phyloP scores from a whole-genome alignment of 1,284 basidiomycete genomes.

The Pyrrhoderma lamaoense region DNA sequence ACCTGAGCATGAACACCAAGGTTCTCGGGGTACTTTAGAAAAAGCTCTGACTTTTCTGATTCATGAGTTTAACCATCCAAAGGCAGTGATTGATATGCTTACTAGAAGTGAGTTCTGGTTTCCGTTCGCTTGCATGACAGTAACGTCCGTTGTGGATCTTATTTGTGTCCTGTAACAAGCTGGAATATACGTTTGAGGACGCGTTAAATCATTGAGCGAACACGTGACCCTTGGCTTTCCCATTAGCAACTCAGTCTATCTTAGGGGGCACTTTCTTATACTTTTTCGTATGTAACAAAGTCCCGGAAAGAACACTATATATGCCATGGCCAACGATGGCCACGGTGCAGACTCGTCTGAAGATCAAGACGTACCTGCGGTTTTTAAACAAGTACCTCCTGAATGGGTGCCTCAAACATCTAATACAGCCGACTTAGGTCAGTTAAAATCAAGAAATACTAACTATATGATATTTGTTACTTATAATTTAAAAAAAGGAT shows the following conservation, averaged over 20 bases:
- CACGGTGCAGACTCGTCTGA: neutral
- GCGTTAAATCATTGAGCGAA: too few relatives aligned
- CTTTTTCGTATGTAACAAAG: neutral
- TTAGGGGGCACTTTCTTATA: too few relatives aligned
- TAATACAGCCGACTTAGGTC: conserved; percentile 60
- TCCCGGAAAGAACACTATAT: neutral
- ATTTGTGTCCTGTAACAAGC: too few relatives aligned
- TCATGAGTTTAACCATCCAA: too few relatives aligned
- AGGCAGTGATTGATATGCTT: too few relatives aligned
- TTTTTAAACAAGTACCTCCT: conserved; percentile 65
- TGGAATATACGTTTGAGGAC: too few relatives aligned
- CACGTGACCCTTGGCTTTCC: too few relatives aligned
- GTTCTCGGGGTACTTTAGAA: conserved; percentile 60
- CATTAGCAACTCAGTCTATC: too few relatives aligned
- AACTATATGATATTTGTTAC: conserved; percentile 8
- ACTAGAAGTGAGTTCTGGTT: too few relatives aligned
- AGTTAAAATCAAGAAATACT: conserved; percentile 19
- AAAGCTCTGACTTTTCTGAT: conserved; percentile 23
- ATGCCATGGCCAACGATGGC: conserved; percentile 14
- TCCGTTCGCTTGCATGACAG: too few relatives aligned
- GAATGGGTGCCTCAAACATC: conserved; percentile 64
- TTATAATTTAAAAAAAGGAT: conserved; percentile 44
- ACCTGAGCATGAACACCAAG: conserved; percentile 49
- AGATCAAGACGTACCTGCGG: conserved; percentile 32
- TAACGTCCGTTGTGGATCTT: too few relatives aligned